Conservation (phyloP, 352 stramenopile genomes). For the Ophiocytium majus region DNA sequence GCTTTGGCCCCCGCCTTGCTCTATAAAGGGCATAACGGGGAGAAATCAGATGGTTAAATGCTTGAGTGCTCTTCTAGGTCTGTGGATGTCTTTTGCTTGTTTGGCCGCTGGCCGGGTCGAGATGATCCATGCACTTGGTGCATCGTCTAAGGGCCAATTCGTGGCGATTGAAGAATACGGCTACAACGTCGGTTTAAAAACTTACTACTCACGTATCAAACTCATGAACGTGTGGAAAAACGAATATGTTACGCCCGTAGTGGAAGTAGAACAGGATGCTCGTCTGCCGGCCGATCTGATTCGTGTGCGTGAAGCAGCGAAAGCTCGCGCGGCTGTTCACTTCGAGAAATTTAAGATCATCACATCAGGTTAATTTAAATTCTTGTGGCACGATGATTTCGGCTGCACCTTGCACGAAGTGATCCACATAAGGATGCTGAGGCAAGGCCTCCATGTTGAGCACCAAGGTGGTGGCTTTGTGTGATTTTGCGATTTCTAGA, state of each 20-base stretch:
- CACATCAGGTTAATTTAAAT: no score
- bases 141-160: slow-evolving; percentile 10
- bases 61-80: no score
- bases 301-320: neutral
- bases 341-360: slow-evolving; percentile 7
- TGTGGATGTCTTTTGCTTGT: no score
- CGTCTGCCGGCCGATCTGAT: neutral
- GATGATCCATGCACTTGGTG: neutral
- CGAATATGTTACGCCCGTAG: neutral
- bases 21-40: no score
- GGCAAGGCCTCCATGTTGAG: neutral
- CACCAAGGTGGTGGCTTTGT: neutral
- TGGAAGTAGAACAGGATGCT: neutral
- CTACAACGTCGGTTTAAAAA: neutral
- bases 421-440: neutral
- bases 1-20: no score
- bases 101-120: no score
- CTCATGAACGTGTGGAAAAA: slow-evolving; percentile 9
- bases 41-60: no score
- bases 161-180: slow-evolving; percentile 8
- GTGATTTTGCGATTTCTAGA: neutral
- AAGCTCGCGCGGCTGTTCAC: neutral
- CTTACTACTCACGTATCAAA: neutral
- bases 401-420: neutral
- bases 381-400: neutral